Conservation (phyloP, 805 yeast species). For the Cyberlindnera euphorbiiphila region DNA sequence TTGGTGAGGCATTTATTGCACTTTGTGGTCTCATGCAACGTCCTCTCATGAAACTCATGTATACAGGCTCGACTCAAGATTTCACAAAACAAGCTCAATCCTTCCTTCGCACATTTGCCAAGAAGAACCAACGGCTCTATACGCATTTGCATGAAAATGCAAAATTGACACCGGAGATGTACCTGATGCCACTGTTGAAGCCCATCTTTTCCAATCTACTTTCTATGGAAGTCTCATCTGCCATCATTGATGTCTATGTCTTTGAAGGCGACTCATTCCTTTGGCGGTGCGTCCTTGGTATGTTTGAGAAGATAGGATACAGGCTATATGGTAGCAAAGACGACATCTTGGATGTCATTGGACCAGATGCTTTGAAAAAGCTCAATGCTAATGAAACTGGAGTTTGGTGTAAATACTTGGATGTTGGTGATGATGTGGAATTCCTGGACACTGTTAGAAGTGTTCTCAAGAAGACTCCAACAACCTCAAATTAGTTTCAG, state of each 20-base stretch:
- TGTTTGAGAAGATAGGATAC: slow-evolving; percentile 44
- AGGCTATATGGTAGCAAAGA: slow-evolving; percentile 47
- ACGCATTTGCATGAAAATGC: slow-evolving; percentile 44
- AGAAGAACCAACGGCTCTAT: slow-evolving; percentile 41
- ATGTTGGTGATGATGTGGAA: slow-evolving; percentile 47
- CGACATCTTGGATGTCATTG: slow-evolving; percentile 43
- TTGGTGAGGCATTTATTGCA: slow-evolving; percentile 36
- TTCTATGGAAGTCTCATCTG: slow-evolving; percentile 42
- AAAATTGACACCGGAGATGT: slow-evolving; percentile 38
- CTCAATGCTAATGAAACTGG: slow-evolving; percentile 22
- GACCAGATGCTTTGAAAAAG: slow-evolving; percentile 30
- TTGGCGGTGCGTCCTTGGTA: slow-evolving; percentile 49
- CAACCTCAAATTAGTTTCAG: background rate
- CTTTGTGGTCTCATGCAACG: slow-evolving; percentile 37
- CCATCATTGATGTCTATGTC: slow-evolving; percentile 53
- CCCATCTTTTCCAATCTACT: slow-evolving; percentile 44
- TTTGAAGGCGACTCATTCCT: slow-evolving; percentile 61
- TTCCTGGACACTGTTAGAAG: slow-evolving; percentile 42
- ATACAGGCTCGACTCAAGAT: slow-evolving; percentile 27
- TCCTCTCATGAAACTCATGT: slow-evolving; percentile 32
- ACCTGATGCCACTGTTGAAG: slow-evolving; percentile 41
- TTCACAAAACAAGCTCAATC: slow-evolving; percentile 40
- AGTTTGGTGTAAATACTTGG: slow-evolving; percentile 33
- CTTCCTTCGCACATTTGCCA: slow-evolving; percentile 44
- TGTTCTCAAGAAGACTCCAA: slow-evolving; percentile 30